phyloP scores from a whole-genome alignment of 2,329 filamentous ascomycete genomes.

The Xylaria sp. region DNA sequence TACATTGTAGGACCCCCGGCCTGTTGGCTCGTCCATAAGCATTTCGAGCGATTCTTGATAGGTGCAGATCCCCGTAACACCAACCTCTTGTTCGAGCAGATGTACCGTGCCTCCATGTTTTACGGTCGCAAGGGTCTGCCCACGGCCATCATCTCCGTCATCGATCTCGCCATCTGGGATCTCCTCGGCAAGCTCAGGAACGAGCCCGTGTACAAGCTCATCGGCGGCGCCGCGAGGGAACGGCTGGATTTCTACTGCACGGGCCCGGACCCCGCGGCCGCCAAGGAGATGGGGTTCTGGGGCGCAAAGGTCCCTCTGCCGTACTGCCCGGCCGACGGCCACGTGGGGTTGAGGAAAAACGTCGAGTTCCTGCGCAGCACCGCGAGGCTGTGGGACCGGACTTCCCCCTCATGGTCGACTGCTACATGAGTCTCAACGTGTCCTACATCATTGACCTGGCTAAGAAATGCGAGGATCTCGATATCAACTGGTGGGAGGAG shows the following conservation, averaged over 20 bases:
- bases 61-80: constrained; percentile 89
- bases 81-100: constrained; percentile 91
- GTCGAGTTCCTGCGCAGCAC: constrained; percentile 84
- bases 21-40: constrained; percentile 91
- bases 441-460: constrained; percentile 91
- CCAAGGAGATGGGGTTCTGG: constrained; percentile 86
- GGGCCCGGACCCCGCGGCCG: constrained; percentile 79
- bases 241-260: constrained; percentile 94
- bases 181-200: constrained; percentile 87
- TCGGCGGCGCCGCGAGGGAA: constrained; percentile 86
- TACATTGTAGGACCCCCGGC: constrained; percentile 72
- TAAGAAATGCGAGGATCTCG: constrained; percentile 78
- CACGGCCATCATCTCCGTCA: constrained; percentile 89
- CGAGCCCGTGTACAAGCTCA: constrained; percentile 93
- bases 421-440: constrained; percentile 96
- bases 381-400: constrained; percentile 84
- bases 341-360: constrained; percentile 83
- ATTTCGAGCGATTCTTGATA: constrained; percentile 90
- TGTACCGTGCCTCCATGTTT: constrained; percentile 96
- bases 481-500: constrained; percentile 98
- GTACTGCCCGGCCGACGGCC: constrained; percentile 87
- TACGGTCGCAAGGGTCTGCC: constrained; percentile 93
- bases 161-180: constrained; percentile 93
- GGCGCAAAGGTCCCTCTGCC: constrained; percentile 90
- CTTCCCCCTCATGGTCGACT: constrained; percentile 93